Base-by-base conservation (phyloP, 345 rosid species). In the Salix koriyanagi region DNA sequence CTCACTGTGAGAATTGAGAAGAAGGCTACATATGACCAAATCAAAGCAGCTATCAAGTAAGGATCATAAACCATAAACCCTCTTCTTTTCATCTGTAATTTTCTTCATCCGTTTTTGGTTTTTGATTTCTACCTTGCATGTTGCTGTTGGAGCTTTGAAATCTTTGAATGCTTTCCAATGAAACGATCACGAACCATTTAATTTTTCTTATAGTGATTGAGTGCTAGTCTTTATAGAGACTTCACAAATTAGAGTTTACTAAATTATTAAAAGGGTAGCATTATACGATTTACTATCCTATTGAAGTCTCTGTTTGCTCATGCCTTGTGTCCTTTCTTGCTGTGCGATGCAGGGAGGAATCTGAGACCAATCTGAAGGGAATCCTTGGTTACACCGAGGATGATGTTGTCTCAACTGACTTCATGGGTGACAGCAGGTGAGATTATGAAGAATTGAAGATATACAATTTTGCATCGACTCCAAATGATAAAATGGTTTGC, bases 1-100 rank as follows among this genome's bases (percentile, higher is more conserved):
- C 91, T 90, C 52, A 90, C 91, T 0, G 94, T 90, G 56, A 88
- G 89, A 70, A 89, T 90, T 30, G 89, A 85, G 84, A 87, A 90
- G 85, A 75, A 75, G 23, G 90, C 91, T 25, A 67, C 84, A 15
- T 90, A 90, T 46, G 94, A 88, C 5, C 87, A 88, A 16, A 85
- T 90, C 80, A 90, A 90, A 71, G 80, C 77, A 34, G 94, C 88
- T 44, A 80, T 90, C 80, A 90, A 88, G 94, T 90, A 82, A 76
- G 84, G 28, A 52, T 14, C 32, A 28, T 13, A 62, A 28, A 18
- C 11, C 44, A 2, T 41, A 9, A 9, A 41, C 44, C 12, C 44
- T 41, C 23, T n/a, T 44, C 1, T 37, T 15, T 2, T 25, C 19
- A 6, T 21, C 21, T 23, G 36, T 5, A 32, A 23, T 25, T 54